Percentiles rank a stretch among this genome's conserved stretches.
phyloP scores from a whole-genome alignment of 768 basidiomycete species.

The Flagelloscypha sp. region DNA sequence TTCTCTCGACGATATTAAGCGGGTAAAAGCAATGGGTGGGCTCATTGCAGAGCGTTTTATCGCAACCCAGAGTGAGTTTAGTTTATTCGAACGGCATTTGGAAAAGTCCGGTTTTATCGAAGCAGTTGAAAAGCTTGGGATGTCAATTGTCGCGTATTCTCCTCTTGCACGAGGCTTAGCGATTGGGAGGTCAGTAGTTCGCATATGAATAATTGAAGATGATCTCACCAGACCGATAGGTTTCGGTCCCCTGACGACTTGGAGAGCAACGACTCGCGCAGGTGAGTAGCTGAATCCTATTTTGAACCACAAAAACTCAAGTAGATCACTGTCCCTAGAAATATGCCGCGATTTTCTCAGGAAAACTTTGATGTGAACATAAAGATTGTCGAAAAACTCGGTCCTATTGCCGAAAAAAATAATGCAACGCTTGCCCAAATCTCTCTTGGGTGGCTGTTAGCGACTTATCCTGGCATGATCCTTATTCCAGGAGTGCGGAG shows the following conservation, averaged over 20 bases:
- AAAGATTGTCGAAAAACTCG: slow-evolving; percentile 23
- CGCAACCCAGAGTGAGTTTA: slow-evolving; percentile 25
- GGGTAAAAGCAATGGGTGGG: slow-evolving; percentile 24
- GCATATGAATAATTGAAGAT: slow-evolving; percentile 14
- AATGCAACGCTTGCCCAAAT: slow-evolving; percentile 18
- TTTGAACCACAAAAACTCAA: too few species aligned
- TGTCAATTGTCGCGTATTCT: slow-evolving; percentile 24
- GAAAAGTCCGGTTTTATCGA: slow-evolving; percentile 21
- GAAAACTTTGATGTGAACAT: slow-evolving; percentile 28
- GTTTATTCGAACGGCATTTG: slow-evolving; percentile 16
- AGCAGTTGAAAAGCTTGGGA: slow-evolving; percentile 21
- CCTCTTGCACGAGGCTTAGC: slow-evolving; percentile 29
- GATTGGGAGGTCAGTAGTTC: slow-evolving; percentile 16
- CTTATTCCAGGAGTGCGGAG: slow-evolving; percentile 27
- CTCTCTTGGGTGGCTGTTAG: slow-evolving; percentile 17
- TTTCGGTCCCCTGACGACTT: slow-evolving; percentile 17
- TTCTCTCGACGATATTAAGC: slow-evolving; percentile 18
- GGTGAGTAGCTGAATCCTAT: too few species aligned
- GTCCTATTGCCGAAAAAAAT: slow-evolving; percentile 22
- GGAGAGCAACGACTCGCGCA: slow-evolving; percentile 23
- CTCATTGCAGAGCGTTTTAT: slow-evolving; percentile 18
- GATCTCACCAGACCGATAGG: background rate
- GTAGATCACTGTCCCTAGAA: slow-evolving; percentile 16
- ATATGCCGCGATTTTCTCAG: slow-evolving; percentile 20
- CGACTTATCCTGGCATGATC: slow-evolving; percentile 30